A percentile compares a stretch with the other conserved stretches of the same genome.
Conservation (phyloP, 2,329 filamentous ascomycete species). For the Microcyclospora pomicola region DNA sequence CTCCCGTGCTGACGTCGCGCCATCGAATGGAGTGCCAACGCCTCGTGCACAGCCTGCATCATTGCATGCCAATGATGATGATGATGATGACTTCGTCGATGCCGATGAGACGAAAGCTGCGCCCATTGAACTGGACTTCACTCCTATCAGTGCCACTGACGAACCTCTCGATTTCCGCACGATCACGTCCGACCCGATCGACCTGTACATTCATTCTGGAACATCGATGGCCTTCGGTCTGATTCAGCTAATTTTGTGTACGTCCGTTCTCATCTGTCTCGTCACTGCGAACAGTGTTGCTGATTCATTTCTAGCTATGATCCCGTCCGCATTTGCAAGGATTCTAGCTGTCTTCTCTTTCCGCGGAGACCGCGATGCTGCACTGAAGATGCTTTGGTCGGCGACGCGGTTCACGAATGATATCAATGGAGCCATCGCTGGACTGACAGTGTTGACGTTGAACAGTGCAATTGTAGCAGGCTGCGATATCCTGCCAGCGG, state of each 20-base stretch:
- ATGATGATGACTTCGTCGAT: slow-evolving; percentile 43
- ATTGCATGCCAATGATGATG: slow-evolving; percentile 17
- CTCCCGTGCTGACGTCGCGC: too few species aligned
- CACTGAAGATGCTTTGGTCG: slow-evolving; percentile 78
- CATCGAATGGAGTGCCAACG: too few species aligned
- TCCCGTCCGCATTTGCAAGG: slow-evolving; percentile 76
- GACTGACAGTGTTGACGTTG: slow-evolving; percentile 65
- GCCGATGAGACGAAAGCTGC: slow-evolving; percentile 31
- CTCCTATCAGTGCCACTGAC: slow-evolving; percentile 12
- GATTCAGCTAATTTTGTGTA: slow-evolving; percentile 59
- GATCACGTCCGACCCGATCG: slow-evolving; percentile 56
- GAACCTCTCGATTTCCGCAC: slow-evolving; percentile 46
- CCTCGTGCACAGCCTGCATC: too few species aligned
- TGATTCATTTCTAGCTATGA: slow-evolving; percentile 44
- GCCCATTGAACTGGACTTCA: slow-evolving; percentile 3
- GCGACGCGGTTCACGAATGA: slow-evolving; percentile 66
- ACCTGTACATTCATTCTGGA: slow-evolving; percentile 80
- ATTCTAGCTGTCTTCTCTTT: slow-evolving; percentile 84
- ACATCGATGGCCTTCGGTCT: slow-evolving; percentile 83
- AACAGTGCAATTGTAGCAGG: slow-evolving; percentile 79
- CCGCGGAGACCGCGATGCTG: slow-evolving; percentile 70
- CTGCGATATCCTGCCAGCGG: slow-evolving; percentile 68
- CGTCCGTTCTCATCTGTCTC: too few species aligned
- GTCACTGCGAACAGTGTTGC: too few species aligned
- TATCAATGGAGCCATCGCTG: slow-evolving; percentile 83